phyloP scores from a whole-genome alignment of 768 basidiomycete species.

The Pulveroboletus frians region DNA sequence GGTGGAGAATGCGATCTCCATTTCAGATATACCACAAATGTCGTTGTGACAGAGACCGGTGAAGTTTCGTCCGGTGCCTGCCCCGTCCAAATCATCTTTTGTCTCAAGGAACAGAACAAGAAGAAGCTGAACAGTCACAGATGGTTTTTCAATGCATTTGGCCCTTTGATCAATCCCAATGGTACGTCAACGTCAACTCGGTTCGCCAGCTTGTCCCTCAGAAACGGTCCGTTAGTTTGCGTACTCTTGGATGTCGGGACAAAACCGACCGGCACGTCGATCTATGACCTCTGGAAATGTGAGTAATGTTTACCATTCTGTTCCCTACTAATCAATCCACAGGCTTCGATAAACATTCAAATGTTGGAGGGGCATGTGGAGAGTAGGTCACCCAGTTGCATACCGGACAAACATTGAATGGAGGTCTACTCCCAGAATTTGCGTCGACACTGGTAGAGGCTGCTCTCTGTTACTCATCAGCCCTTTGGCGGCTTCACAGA shows the following conservation, averaged over 20 bases:
- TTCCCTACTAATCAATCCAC: conserved; percentile 4
- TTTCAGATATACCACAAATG: conserved; percentile 68
- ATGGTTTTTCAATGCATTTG: conserved; percentile 97
- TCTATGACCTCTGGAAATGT: conserved; percentile 97
- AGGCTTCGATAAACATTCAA: conserved; percentile 74
- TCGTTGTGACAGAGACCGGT: conserved; percentile 71
- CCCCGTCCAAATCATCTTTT: conserved; percentile 85
- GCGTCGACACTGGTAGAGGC: conserved; percentile 72
- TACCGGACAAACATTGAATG: not conserved
- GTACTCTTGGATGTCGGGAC: conserved; percentile 93
- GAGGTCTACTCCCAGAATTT: conserved; percentile 46
- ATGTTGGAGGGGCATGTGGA: conserved; percentile 94
- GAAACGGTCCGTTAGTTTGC: conserved; percentile 50
- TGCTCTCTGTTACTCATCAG: conserved; percentile 68
- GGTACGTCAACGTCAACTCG: conserved; percentile 36
- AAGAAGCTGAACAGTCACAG: conserved; percentile 95
- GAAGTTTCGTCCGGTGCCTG: conserved; percentile 74
- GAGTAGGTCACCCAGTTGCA: conserved; percentile 47
- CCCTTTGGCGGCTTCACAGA: conserved; percentile 88
- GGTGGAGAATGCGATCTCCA: not conserved
- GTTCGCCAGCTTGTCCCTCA: not conserved
- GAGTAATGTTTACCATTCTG: conserved; percentile 3
- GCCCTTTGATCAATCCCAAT: conserved; percentile 80
- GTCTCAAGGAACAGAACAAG: conserved; percentile 93
- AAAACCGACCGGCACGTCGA: conserved; percentile 89